These are phyloP conservation scores for Parietaria judaica DNA, from an alignment of 306 rosid genomes.

Conservation along the genomic window DNA sequence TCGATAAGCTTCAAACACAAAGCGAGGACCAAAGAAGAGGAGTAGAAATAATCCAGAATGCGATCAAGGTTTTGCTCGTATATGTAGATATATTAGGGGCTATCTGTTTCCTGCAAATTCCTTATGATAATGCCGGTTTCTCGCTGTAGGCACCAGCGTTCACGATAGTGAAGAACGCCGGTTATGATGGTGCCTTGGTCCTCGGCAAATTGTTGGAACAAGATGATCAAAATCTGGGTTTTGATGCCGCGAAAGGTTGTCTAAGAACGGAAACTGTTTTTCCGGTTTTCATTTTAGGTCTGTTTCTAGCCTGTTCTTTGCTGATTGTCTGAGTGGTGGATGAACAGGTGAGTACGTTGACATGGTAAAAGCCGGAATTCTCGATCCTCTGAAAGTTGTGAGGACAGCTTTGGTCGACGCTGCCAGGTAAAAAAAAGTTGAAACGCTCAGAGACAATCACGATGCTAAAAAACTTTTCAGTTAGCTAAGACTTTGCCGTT, in stretches of 20 bases:
- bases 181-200: slow-evolving; percentile 72
- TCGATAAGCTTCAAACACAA: slow-evolving; percentile 54
- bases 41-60: slow-evolving; percentile 68
- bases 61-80: slow-evolving; percentile 58
- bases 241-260: slow-evolving; percentile 74
- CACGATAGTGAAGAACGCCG: slow-evolving; percentile 77
- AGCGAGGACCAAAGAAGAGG: slow-evolving; percentile 86
- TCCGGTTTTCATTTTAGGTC: not conserved
- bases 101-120: slow-evolving; percentile 15
- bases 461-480: not conserved
- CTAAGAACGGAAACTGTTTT: not conserved
- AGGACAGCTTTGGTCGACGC: slow-evolving; percentile 88
- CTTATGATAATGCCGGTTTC: slow-evolving; percentile 23
- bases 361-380: slow-evolving; percentile 82
- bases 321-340: slow-evolving; percentile 4
- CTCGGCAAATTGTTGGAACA: slow-evolving; percentile 83
- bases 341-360: slow-evolving; percentile 72
- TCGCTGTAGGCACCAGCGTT: slow-evolving; percentile 55
- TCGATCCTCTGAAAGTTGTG: slow-evolving; percentile 88
- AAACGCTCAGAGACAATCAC: not conserved
- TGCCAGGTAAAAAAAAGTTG: slow-evolving; percentile 62
- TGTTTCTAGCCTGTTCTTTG: not conserved
- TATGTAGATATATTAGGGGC: slow-evolving; percentile 1
- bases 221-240: slow-evolving; percentile 53
- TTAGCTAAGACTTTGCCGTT: slow-evolving; percentile 3